Evolutionary conservation across 148 eudicot species (phyloP), one percentile per base, ranked within the genome.

Genomic region (Spergularia marina): DNA sequence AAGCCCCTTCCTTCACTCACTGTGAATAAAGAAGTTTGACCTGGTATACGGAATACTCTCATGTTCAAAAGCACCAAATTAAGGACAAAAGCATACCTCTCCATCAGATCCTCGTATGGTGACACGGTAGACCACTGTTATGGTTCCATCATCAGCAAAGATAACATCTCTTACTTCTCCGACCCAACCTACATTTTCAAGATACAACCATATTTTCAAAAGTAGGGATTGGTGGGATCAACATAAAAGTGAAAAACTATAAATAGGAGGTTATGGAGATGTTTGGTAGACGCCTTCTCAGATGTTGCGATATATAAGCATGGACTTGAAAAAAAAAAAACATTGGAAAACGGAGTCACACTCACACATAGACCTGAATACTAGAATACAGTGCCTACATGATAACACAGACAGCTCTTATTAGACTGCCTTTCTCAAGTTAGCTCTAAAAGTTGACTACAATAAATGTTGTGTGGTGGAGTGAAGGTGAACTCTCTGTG

Each of bases 131-230:
- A 90, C 92, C 17, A 91, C 98, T 47, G 98, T 90, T 75, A 94
- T 93, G 69, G 88, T 90, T 81, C 97, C 96, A 81, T 86, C 89
- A 74, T 94, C 96, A 68, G 97, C 84, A 74, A 94, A 94, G 16
- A 94, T 91, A 72, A 90, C 95, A 85, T 94, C 98, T 36, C 98
- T 96, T 55, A 94, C 86, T 82, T 94, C 98, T 73, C 98, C 98
- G 82, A 97, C 91, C 98, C 98, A 94, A 77, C 98, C 98, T 94
- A 81, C 75, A 83, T 59, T 30, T 30, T 30, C 36, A 30, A 30
- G 36, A 78, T 36, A 52, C 17, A 82, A 74, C 23, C 49, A 62
- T 30, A 36, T 53, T 55, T 63, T 79, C 65, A 77, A 67, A 59
- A 17, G 34, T 56, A 55, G 53, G 39, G 39, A 16, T 21, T 30